A percentile compares a stretch with the other conserved stretches of the same genome.
These are phyloP conservation scores for Tolypocladium endophyticum DNA, from an alignment of 2,329 filamentous ascomycete genomes.

Conservation along the genomic window DNA sequence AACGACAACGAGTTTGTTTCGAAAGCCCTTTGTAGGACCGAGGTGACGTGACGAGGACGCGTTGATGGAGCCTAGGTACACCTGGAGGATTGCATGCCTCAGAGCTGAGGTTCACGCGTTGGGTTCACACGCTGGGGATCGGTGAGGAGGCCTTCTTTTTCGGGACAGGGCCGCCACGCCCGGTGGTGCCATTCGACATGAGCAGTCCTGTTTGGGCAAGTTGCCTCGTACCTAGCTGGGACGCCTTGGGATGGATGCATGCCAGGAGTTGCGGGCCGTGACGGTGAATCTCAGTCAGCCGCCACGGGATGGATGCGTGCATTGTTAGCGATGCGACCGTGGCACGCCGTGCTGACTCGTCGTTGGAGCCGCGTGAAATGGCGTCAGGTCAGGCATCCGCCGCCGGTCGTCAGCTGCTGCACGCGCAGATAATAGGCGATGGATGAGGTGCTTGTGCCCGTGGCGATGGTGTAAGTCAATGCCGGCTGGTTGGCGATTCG, in stretches of 20 bases:
- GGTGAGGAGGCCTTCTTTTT: background rate
- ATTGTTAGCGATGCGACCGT: background rate
- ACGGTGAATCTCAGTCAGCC: background rate
- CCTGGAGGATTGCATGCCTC: background rate
- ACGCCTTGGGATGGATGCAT: background rate
- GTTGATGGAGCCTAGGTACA: background rate
- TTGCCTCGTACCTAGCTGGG: background rate
- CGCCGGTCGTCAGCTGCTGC: background rate
- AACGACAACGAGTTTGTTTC: background rate
- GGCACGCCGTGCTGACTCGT: background rate
- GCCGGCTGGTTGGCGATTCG: background rate
- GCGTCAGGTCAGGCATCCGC: background rate
- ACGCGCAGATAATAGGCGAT: background rate
- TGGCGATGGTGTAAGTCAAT: background rate
- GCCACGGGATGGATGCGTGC: background rate
- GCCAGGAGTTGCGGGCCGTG: background rate
- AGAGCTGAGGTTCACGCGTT: background rate
- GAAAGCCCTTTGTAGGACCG: background rate
- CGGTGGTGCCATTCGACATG: background rate
- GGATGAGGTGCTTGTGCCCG: background rate
- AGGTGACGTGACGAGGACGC: background rate
- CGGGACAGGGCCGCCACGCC: no score
- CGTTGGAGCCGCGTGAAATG: background rate
- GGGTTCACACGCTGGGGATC: no score
- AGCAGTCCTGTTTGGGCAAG: background rate